These are phyloP conservation scores for Zygotorulaspora sp. DNA, from an alignment of 805 yeast genomes.

Conservation along the genomic window DNA sequence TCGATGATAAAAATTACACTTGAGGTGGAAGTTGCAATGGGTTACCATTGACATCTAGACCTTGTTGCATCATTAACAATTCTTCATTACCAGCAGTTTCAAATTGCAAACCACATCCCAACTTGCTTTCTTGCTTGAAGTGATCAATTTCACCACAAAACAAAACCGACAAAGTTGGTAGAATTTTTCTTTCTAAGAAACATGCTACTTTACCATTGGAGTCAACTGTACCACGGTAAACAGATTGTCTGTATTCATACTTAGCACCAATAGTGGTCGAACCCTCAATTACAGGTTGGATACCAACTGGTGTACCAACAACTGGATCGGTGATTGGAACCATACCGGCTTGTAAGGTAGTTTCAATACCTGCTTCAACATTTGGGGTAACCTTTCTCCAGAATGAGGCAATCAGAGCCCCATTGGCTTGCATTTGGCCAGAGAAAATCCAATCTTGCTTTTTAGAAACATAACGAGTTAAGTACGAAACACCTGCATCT, in stretches of 20 bases:
- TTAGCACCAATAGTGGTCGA: constrained; percentile 92
- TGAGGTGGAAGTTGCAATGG: constrained; percentile 78
- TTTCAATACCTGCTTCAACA: constrained; percentile 92
- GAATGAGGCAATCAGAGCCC: constrained; percentile 82
- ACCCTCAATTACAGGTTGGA: constrained; percentile 84
- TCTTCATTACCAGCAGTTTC: constrained; percentile 95
- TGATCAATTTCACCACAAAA: constrained; percentile 95
- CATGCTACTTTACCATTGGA: constrained; percentile 86
- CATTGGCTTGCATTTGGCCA: constrained; percentile 90
- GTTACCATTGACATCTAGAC: constrained; percentile 80
- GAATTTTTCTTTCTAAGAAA: constrained; percentile 86
- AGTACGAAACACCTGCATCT: constrained; percentile 85
- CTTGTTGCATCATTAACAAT: constrained; percentile 86
- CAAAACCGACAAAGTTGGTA: constrained; percentile 84
- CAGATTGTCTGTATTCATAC: constrained; percentile 94
- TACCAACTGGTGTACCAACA: constrained; percentile 74
- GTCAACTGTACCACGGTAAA: constrained; percentile 92
- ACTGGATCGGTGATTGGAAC: constrained; percentile 69
- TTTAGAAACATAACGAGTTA: constrained; percentile 75
- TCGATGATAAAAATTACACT: constrained; percentile 32
- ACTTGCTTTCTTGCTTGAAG: constrained; percentile 64
- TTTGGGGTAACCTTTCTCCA: constrained; percentile 91
- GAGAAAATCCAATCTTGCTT: constrained; percentile 84
- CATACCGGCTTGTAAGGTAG: constrained; percentile 72
- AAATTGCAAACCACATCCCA: constrained; percentile 93